Evolutionary conservation across 345 rosid species (phyloP), one percentile per base, ranked within the genome.

Genomic region (Geranium brycei): DNA sequence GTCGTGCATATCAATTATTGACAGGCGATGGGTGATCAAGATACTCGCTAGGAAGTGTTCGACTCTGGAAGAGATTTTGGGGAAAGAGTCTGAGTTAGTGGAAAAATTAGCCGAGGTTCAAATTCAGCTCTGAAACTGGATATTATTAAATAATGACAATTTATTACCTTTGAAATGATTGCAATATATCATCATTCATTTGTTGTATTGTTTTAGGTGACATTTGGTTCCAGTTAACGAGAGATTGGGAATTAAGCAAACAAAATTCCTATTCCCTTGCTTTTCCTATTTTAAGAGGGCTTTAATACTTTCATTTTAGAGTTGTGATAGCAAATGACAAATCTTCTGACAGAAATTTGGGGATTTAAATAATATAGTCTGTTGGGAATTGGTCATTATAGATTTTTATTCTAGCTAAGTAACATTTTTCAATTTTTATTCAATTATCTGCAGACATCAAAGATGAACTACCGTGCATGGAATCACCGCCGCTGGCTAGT

Each of bases 401-500:
- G 4, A 19, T 14, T 35, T 32, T 55, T 64, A 31, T 31, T 66
- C 51, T 75, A 28, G 58, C 40, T 64, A 65, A 19, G 1, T 60
- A 63, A 17, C 38, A 17, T 59, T 19, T 59, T 12, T 3, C 41
- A 19, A 7, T 10, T 41, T 61, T 10, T 7, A 57, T 57, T 65
- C 10, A n/a, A 51, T 16, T 47, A 61, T 62, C 72, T 76, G 68
- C 87, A 93, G 99, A 83, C 85, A 74, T 90, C 87, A 73, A 90
- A 93, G 77, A 90, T 93, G 99, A 93, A 93, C 64, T 93, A 88
- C 31, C 91, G 95, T 61, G 99, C 97, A 61, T 93, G 99, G 97
- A 88, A 88, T 79, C 99, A 93, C 68, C 90, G 97, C n/a, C 82
- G 92, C 84, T 93, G 99, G 92, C 71, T 88, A 75, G 96, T 88